Evolutionary conservation across 2,329 filamentous ascomycete species (phyloP), one percentile per base, ranked within the genome.

Genomic region (Phaeoacremonium minimum): DNA sequence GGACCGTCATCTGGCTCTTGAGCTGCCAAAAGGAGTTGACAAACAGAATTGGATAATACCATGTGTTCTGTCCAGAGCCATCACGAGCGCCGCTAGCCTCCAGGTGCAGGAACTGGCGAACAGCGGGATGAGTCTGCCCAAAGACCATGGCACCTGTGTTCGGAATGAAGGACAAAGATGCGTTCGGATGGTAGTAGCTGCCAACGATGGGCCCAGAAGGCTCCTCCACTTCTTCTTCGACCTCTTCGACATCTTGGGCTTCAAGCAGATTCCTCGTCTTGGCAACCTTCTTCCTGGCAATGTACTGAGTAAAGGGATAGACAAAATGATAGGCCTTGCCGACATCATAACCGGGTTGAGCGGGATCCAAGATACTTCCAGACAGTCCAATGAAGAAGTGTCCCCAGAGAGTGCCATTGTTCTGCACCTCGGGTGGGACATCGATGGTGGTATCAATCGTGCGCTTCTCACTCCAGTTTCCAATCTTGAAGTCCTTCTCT

Each of bases 11-110:
- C 51, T 97, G 88, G 45, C 75, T 83, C 56, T 78, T 87, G 46
- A 98, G 73, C 63, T 97, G 91, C 93, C 93, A 98, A 64, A 98
- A 98, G 4, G 85, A 94, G 65, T 98, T 98, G 56, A 93, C 71
- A 57, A 88, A 98, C 28, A 97, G 66, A 30, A 96, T 78, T 5
- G 93, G 93, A 55, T 80, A 83, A 49, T 97, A 98, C 90, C 90
- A 98, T 43, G 84, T 83, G 62, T 97, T 88, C 62, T 90, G 77
- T 26, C 93, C 93, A 12, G 80, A 80, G 3, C 73, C 80, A 58
- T 98, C 93, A 42, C 93, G 80, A 30, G 88, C 86, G 32, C 85
- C 86, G 3, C 80, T 89, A 3, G 77, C 61, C 58, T 97, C 93
- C 19, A 95, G 73, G 31, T 81, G 80, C 26, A 96, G 67, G 56